Evolutionary conservation across 495 filamentous ascomycete species (phyloP).

Genomic region (Aspergillus campestris): DNA sequence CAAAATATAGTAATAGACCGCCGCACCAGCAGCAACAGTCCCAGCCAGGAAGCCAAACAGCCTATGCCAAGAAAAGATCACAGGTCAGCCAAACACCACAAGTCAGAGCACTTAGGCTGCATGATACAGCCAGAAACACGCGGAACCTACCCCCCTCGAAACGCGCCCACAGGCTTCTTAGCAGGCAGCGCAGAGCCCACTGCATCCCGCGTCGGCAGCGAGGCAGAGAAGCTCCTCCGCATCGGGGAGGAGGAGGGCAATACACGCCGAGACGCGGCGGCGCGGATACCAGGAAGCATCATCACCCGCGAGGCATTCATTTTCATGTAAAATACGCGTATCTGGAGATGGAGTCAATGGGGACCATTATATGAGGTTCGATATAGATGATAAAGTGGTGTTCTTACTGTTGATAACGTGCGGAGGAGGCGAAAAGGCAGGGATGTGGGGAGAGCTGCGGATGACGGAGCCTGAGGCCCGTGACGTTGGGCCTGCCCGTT

Average conservation of each 20-base stretch:
- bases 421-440: slow-evolving; percentile 4
- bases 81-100: slow-evolving; percentile 1
- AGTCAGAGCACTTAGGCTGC: neutral
- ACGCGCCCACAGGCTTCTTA: slow-evolving; percentile 79
- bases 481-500: slow-evolving; percentile 25
- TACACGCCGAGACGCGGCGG: slow-evolving; percentile 17
- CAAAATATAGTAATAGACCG: slow-evolving; percentile 84
- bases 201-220: slow-evolving; percentile 25
- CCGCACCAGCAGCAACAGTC: slow-evolving; percentile 64
- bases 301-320: slow-evolving; percentile 19
- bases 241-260: slow-evolving; percentile 6
- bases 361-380: neutral
- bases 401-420: neutral
- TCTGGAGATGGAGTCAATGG: slow-evolving; percentile 2
- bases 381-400: neutral
- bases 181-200: slow-evolving; percentile 46
- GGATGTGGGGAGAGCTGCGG: slow-evolving; percentile 7
- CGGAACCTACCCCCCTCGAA: slow-evolving; percentile 76
- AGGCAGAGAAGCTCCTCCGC: slow-evolving; percentile 25
- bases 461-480: slow-evolving; percentile 11
- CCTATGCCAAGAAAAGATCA: slow-evolving; percentile 34
- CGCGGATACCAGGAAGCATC: slow-evolving; percentile 17
- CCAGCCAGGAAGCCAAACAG: slow-evolving; percentile 92
- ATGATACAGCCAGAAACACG: neutral
- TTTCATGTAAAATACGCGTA: slow-evolving; percentile 4